Conservation (phyloP, 805 yeast genomes). For the Yueomyces sinensis region DNA sequence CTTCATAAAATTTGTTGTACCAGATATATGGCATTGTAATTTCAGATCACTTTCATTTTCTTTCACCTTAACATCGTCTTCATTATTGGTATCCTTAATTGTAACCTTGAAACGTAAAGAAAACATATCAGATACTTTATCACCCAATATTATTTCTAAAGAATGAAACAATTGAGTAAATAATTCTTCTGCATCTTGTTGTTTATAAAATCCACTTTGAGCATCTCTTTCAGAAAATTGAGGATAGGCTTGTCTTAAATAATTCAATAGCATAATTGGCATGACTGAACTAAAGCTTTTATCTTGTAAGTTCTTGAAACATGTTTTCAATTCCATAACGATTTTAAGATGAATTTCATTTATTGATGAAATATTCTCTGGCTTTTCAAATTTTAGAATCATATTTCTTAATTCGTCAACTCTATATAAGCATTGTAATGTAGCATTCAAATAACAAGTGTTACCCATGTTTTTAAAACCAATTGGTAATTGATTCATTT, state of each 20-base stretch:
- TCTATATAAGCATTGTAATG: slow-evolving; percentile 77
- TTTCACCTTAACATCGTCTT: slow-evolving; percentile 35
- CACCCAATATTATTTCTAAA: slow-evolving; percentile 33
- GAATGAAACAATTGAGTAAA: slow-evolving; percentile 62
- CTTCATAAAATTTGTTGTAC: slow-evolving; percentile 73
- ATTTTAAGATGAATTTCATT: slow-evolving; percentile 26
- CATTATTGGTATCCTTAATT: slow-evolving; percentile 47
- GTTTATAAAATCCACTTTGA: slow-evolving; percentile 61
- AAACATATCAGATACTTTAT: slow-evolving; percentile 42
- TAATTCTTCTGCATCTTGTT: slow-evolving; percentile 98
- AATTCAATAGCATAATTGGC: slow-evolving; percentile 55
- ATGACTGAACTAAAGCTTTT: slow-evolving; percentile 36
- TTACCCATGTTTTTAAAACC: slow-evolving; percentile 93
- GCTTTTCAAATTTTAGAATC: slow-evolving; percentile 39
- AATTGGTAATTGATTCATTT: slow-evolving; percentile 50
- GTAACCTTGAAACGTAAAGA: slow-evolving; percentile 50
- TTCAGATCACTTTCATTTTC: slow-evolving; percentile 47
- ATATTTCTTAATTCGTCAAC: slow-evolving; percentile 58
- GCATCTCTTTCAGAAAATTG: slow-evolving; percentile 76
- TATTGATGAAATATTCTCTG: slow-evolving; percentile 15
- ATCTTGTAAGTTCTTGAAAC: slow-evolving; percentile 29
- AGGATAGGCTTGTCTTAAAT: slow-evolving; percentile 59
- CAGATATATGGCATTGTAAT: slow-evolving; percentile 78
- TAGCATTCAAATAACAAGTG: slow-evolving; percentile 87
- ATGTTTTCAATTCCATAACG: slow-evolving; percentile 35